These are phyloP conservation scores for Colletotrichum chrysophilum DNA, from an alignment of 2,329 filamentous ascomycete species.

Conservation along the genomic window DNA sequence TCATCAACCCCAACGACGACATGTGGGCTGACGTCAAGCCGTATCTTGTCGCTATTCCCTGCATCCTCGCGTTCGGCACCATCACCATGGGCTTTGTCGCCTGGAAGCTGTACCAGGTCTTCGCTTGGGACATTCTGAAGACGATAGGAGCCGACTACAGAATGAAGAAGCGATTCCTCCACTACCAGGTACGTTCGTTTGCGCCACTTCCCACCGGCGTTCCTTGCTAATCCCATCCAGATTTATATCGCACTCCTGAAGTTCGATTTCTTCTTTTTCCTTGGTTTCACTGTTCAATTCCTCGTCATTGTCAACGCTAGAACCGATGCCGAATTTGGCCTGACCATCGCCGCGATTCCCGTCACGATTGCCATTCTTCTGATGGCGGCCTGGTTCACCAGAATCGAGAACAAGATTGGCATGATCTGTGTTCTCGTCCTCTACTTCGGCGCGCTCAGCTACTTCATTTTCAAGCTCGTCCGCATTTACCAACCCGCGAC, in stretches of 20 bases:
- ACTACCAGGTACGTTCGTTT: slow-evolving; percentile 78
- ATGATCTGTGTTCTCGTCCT: slow-evolving; percentile 82
- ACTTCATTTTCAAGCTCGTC: slow-evolving; percentile 98
- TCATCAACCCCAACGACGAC: slow-evolving; percentile 31
- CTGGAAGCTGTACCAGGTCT: slow-evolving; percentile 98
- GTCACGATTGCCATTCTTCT: slow-evolving; percentile 90
- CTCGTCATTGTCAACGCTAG: slow-evolving; percentile 83
- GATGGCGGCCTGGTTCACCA: slow-evolving; percentile 83
- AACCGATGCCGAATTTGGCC: slow-evolving; percentile 76
- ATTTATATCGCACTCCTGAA: slow-evolving; percentile 98
- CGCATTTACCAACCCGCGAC: slow-evolving; percentile 83
- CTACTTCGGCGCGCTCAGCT: slow-evolving; percentile 87
- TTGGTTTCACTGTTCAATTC: slow-evolving; percentile 98
- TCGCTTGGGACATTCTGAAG: slow-evolving; percentile 99
- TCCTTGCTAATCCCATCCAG: slow-evolving; percentile 46
- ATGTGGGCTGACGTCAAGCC: slow-evolving; percentile 76
- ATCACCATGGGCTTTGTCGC: slow-evolving; percentile 76
- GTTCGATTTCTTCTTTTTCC: slow-evolving; percentile 99
- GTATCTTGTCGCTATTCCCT: slow-evolving; percentile 84
- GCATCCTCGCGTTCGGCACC: slow-evolving; percentile 79
- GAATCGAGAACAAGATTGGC: slow-evolving; percentile 79
- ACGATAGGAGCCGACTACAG: slow-evolving; percentile 96
- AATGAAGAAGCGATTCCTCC: slow-evolving; percentile 95
- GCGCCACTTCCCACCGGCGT: neutral
- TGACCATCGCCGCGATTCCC: slow-evolving; percentile 89